Percentiles rank a stretch among this genome's conserved stretches.
phyloP scores from a whole-genome alignment of 352 stramenopile genomes.

The Globisporangium yorkense region DNA sequence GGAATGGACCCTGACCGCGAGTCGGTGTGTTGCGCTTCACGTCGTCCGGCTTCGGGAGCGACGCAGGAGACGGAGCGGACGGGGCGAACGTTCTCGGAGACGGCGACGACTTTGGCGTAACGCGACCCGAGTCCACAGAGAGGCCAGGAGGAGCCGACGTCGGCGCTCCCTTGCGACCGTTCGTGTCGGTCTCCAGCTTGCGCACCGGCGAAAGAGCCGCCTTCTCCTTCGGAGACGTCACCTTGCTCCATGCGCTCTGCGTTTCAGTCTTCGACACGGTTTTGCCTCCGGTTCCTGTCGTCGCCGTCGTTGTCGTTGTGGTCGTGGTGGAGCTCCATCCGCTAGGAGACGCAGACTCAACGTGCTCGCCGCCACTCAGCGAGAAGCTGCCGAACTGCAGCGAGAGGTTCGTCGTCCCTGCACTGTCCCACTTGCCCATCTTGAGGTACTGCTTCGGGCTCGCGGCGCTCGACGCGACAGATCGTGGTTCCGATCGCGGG shows the following conservation, averaged over 20 bases:
- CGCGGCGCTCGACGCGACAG: conserved; percentile 15
- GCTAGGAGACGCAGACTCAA: conserved; percentile 51
- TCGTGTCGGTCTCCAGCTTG: conserved; percentile 21
- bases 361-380: conserved; percentile 54
- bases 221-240: conserved; percentile 67
- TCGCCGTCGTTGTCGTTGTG: conserved; percentile 31
- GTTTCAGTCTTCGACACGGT: conserved; percentile 40
- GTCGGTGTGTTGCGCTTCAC: conserved; percentile 74
- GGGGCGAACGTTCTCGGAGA: conserved; percentile 59
- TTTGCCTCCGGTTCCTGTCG: conserved; percentile 30
- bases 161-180: conserved; percentile 21
- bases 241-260: conserved; percentile 49
- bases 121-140: conserved; percentile 58
- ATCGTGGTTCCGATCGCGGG: conserved; percentile 27
- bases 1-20: conserved; percentile 44
- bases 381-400: conserved; percentile 88
- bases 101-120: conserved; percentile 58
- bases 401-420: conserved; percentile 59
- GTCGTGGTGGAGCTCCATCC: conserved; percentile 52
- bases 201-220: conserved; percentile 41
- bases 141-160: conserved; percentile 64
- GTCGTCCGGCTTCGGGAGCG: conserved; percentile 80
- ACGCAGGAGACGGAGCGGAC: conserved; percentile 77
- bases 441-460: conserved; percentile 81
- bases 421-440: conserved; percentile 80